Percentiles rank a stretch among this genome's conserved stretches.
Evolutionary conservation across 257 asterid species (phyloP).

Genomic region (Jacaranda mimosifolia): DNA sequence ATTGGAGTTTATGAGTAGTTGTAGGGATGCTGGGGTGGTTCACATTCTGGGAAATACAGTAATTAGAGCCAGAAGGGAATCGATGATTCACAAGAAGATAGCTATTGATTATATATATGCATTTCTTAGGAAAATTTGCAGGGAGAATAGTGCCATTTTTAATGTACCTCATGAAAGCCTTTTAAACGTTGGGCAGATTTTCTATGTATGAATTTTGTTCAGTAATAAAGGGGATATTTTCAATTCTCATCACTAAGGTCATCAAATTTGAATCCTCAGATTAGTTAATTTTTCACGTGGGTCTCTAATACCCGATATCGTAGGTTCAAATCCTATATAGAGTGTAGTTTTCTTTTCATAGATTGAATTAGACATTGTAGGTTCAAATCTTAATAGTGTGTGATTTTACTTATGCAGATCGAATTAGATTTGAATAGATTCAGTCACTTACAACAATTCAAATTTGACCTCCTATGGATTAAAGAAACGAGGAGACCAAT

Average conservation of each 20-base stretch:
- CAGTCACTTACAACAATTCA: too few species aligned
- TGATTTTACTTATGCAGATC: too few species aligned
- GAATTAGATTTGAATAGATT: too few species aligned
- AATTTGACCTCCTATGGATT: too few species aligned
- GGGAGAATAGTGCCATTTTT: conserved; percentile 95
- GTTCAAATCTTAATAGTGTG: too few species aligned
- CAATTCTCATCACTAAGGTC: background rate
- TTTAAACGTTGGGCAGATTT: conserved; percentile 91
- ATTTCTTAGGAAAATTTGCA: conserved; percentile 94
- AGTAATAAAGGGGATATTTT: conserved; percentile 8
- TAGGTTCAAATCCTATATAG: too few species aligned
- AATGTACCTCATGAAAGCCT: conserved; percentile 97
- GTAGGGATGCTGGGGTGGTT: conserved; percentile 94
- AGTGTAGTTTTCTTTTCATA: too few species aligned
- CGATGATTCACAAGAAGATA: conserved; percentile 73
- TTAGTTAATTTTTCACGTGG: background rate
- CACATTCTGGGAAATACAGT: conserved; percentile 94
- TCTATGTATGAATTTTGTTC: conserved; percentile 60
- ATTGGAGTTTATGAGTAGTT: conserved; percentile 71
- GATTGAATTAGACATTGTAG: too few species aligned
- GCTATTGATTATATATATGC: conserved; percentile 91
- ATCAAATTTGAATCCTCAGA: background rate
- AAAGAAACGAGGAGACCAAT: too few species aligned
- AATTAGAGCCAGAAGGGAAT: conserved; percentile 81
- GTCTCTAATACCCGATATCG: background rate